Evolutionary conservation across 768 basidiomycete species (phyloP), one percentile per base, ranked within the genome.

Genomic region (Lepiota brunneoincarnata): DNA sequence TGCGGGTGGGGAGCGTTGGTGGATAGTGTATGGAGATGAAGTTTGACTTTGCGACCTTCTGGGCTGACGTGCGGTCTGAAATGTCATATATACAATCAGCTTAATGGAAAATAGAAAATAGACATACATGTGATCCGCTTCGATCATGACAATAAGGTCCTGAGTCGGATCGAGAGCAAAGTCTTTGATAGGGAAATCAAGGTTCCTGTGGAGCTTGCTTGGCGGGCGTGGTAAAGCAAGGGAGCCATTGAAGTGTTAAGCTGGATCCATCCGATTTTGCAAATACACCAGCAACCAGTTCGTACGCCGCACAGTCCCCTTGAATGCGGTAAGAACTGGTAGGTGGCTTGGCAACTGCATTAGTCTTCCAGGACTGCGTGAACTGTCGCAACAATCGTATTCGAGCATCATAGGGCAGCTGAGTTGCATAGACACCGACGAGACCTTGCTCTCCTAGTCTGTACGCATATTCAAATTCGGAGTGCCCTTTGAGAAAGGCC

Each of bases 141-240:
- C 63, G 14, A 82, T 64, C 14, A 80, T 62, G 6, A 78, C 73
- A 35, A 85, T 68, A 42, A 86, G 60, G 58, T 86, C 82, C 63
- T 86, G 85, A 4, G 80, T 75, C 0, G 85, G 83, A 59, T 86
- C 84, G n/a, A 86, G 78, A 0, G 81, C 82, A 55, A 86, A 83
- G 60, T 86, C 84, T 40, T 79, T 71, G 36, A 75, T 70, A 7
- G 64, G 54, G 6, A 81, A 41, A 1, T 71, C 74, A 0, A 83
- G 39, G 24, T 80, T 67, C 60, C 42, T 60, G 59, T 12, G 64
- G 18, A 1, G 64, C 49, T 14, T 60, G 54, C 31, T n/a, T 20
- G 7, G 61, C 59, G 10, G 54, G 49, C 18, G 51, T 45, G 34
- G 55, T 55, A 59, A 59, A 44, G 17, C 68, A 53, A 43, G 73